Base-by-base conservation (phyloP, 805 yeast genomes). In the Nakazawaea laoshanensis region DNA sequence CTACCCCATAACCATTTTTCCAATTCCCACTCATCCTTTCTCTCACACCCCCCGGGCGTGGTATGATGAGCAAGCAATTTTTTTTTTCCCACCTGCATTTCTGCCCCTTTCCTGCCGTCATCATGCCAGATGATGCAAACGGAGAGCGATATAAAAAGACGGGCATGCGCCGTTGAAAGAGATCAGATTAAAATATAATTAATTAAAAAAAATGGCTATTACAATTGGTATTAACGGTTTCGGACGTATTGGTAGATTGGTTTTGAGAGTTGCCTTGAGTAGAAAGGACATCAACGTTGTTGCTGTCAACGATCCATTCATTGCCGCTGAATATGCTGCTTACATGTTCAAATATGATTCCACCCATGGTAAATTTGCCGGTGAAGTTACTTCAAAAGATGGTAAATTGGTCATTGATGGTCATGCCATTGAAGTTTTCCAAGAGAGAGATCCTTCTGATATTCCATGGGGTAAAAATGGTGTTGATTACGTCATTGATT, bases 341-440 rank as follows among this genome's bases (percentile, higher is more conserved):
- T 85, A 85, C 75, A 77, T 85, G 86, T 84, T 85, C 83, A 86
- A 85, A 72, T 85, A 84, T 67, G 95, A 85, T 65, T 83, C 95
- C 41, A 85, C 94, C 46, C 95, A 85, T 70, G 94, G 95, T 54
- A 69, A 67, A 57, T 86, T 61, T 79, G 61, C 67, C 55, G 95
- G 95, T 54, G 74, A 67, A 41, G 94, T 85, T 42, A 41, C 65
- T 48, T 41, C 49, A 45, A 72, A 72, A 45, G 85, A 66, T 42
- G 69, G 66, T 50, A 50, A 61, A 54, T 61, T 85, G 42, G 59
- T 79, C 61, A 74, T 85, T 57, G 73, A 79, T 58, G 89, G 86
- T 50, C 57, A 70, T 49, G 59, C 65, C 53, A 74, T 84, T 58
- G 57, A 64, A 50, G 77, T 80, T 49, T 76, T 63, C 72, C 80